Evolutionary conservation across 176 grass and related monocot genomes (phyloP), one percentile per base, ranked within the genome.

Genomic region (Neostapfia colusana): DNA sequence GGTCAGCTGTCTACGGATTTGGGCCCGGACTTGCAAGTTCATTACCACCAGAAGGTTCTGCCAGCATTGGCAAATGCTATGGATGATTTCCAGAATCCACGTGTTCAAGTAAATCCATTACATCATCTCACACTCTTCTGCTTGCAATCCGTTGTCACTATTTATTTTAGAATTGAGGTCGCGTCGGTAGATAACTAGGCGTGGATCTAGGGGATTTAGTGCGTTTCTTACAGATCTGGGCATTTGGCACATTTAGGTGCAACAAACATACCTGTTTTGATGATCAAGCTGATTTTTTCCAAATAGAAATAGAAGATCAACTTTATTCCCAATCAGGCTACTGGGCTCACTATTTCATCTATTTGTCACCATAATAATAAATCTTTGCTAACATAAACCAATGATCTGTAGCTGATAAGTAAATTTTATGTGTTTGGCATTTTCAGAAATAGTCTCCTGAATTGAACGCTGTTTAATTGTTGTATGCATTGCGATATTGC

Each of bases 11-110:
- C 96, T 25, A 99, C 96, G 0, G 96, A 99, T 82, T 79, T 99
- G 50, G 96, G 96, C 8, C 96, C 96, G 7, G 96, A 99, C 72
- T 82, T 99, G 85, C 96, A 99, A 82, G 75, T 88, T 77, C 89
- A 99, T 70, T 95, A 92, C 78, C 92, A 99, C 74, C 89, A 92
- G 69, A 86, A 83, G 67, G 96, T 99, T 65, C 65, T 95, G 20
- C 96, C 96, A 66, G 92, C 96, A 73, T 80, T 99, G 89, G 96
- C 87, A 0, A 88, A 87, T 56, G 85, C 89, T 55, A 99, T 99
- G 96, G 96, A 99, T 16, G 96, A 99, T 85, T 99, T 95, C 63
- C 89, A 95, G 77, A 99, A 99, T 78, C 96, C 96, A 31, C 85
- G 96, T 20, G 92, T 99, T 61, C 96, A 99, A 88, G 94, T 71